Evolutionary conservation across 2,329 filamentous ascomycete genomes (phyloP), one percentile per base, ranked within the genome.

Genomic region (Colletotrichum costaricense): DNA sequence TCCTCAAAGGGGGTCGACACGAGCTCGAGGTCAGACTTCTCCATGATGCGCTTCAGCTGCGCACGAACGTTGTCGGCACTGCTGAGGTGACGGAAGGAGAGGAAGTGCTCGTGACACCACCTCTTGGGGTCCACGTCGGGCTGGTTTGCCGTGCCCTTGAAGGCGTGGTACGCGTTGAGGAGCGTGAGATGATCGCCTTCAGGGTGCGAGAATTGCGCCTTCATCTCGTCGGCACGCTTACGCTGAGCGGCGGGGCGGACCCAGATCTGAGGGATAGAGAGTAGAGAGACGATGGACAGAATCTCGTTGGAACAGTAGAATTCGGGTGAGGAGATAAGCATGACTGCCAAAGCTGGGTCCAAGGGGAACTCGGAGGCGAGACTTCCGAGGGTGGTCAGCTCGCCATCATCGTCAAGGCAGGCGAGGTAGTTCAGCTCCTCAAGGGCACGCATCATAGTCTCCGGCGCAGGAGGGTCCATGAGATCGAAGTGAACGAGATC

Each of bases 281-380:
- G 91, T 12, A 99, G 90, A 1, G 97, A 93, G 1, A 95, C 98
- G 78, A 99, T 93, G 55, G 97, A 98, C 16, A 99, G 89, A 54
- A 99, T 97, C 86, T 99, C 97, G 83, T 98, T 98, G 58, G 95
- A 98, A 88, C 97, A 99, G 86, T 97, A 97, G 84, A 99, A 99
- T 80, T 99, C 97, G 12, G 97, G 96, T 8, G 95, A 98, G 12
- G 93, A 95, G 82, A 99, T 98, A 71, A 99, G 89, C 97, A 99
- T 98, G 75, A 99, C 97, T 0, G 97, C 97, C 42, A 99, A 87
- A 1, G 95, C 92, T 1, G 97, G 97, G 81, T 99, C 97, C 26
- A 99, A 90, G 46, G 97, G 97, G 80, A 98, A 99, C 77, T 98
- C 95, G 4, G 97, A 98, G 0, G 97, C 96, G 71, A 98, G 87